Base-by-base conservation (phyloP, 1,284 basidiomycete species). In the Baeospora myosura region DNA sequence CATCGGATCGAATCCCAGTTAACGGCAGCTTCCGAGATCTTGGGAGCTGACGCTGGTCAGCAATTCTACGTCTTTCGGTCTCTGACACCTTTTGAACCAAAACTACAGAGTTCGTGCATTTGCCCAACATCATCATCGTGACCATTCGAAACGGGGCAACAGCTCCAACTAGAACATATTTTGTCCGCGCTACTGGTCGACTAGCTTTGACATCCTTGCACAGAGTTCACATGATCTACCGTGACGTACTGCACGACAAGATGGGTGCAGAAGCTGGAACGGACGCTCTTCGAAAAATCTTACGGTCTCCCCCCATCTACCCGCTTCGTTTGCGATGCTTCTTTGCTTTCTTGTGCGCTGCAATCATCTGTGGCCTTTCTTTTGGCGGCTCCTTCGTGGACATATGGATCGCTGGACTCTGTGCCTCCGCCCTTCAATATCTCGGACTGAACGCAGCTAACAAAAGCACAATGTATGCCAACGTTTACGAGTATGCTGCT, bases 1-100 rank as follows among this genome's bases (percentile, higher is more conserved):
- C 90, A 93, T 61, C 74, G 89, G 23, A 82, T 91, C 51, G 87
- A 91, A 60, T 79, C 82, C 1, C 89, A 91, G 57, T 71, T 94
- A 8, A 65, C 66, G 33, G 64, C 70, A 18, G 71, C 71, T 8
- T 68, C 71, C 8, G 55, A 64, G 24, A 70, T 71, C 43, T 55
- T 74, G 4, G 64, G 66, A 16, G 63, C 65, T 25, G 56, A 65
- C 47, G 60, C 69, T 44, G 68, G 69, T 68, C 6, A 32, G 61
- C 52, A 7, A 5, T 17, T 20, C 16, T 45, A 18, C 37, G 6
- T 20, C 5, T 40, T 12, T 6, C n/a, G n/a, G 24, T 32, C 17
- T 18, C 17, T 36, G 12, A 28, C 14, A 28, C 14, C 26, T 32
- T 25, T 42, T 39, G 21, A 22, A 41, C 21, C 22, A 3, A 23